Base-by-base conservation (phyloP, 2,329 filamentous ascomycete species). In the Balansia obtecta region DNA sequence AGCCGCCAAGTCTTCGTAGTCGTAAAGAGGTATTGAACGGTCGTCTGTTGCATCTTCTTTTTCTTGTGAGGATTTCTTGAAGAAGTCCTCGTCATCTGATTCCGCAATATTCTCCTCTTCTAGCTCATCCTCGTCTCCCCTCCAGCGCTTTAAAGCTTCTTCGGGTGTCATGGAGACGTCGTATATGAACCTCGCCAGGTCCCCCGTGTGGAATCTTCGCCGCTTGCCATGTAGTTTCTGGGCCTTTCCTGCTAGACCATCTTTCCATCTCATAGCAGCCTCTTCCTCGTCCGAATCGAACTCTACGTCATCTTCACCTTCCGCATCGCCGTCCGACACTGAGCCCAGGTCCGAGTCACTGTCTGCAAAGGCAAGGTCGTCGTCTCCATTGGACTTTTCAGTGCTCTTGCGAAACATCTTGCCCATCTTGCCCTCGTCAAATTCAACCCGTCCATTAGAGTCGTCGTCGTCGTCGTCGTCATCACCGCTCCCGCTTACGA, bases 281-380 rank as follows among this genome's bases (percentile, higher is more conserved):
- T 85, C 83, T 45, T 91, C 88, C 48, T 87, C 85, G 16, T 78
- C 78, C 2, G 73, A 77, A 48, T 70, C 65, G 45, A 67, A 64
- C n/a, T 79, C 77, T n/a, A 79, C 71, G 4, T 68, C 71, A 0
- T 68, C 70, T 3, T 71, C 69, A 0, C 66, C 67, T 1, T 71
- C 71, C 0, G 68, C 69, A 4, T 71, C 70, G 0, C 66, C 67
- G 1, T 72, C 71, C 2, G 88, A 95, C 55, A 96, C 68, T 3
- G 91, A 95, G 7, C 93, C 93, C 4, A 98, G 75, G 63, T 98
- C 94, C 0, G 93, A 98, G 65, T 98, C 94, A 61, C 88, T 95
- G 61, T 98, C 93, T 13, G 93, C 93, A 70, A 96, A 98, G 1
- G 83, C 88, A 51, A 97, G 60, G 50, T 95, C 88, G 32, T 82